Conservation (phyloP, 2,329 filamentous ascomycete species). For the Fusarium circinatum region DNA sequence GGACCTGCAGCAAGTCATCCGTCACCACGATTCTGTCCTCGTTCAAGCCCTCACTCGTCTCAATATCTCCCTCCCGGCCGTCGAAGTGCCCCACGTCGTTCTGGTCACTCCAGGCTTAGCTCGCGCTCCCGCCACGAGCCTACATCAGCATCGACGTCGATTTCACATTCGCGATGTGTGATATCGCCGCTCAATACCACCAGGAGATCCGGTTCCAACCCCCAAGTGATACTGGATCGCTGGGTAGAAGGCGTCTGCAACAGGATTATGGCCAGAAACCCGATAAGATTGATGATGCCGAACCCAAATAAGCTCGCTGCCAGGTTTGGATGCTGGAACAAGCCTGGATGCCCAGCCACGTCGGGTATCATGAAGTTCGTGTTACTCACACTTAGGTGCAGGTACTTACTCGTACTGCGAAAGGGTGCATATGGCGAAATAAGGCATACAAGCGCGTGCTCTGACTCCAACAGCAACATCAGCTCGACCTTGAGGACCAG, state of each 20-base stretch:
- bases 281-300: neutral
- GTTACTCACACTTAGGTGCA: too few species aligned
- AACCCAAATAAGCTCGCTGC: neutral
- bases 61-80: neutral
- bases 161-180: neutral
- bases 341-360: neutral
- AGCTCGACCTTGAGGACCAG: neutral
- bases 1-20: neutral
- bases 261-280: neutral
- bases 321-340: neutral
- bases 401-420: too few species aligned
- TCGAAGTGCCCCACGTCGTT: neutral
- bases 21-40: neutral
- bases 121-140: neutral
- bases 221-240: too few species aligned
- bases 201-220: neutral
- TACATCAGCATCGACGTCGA: neutral
- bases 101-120: neutral
- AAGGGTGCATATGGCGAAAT: too few species aligned
- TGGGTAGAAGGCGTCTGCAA: too few species aligned
- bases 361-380: neutral
- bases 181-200: neutral
- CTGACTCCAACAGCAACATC: neutral
- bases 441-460: too few species aligned
- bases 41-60: neutral